phyloP scores from a whole-genome alignment of 1,284 basidiomycete genomes.

The Ceratobasidium sp. region DNA sequence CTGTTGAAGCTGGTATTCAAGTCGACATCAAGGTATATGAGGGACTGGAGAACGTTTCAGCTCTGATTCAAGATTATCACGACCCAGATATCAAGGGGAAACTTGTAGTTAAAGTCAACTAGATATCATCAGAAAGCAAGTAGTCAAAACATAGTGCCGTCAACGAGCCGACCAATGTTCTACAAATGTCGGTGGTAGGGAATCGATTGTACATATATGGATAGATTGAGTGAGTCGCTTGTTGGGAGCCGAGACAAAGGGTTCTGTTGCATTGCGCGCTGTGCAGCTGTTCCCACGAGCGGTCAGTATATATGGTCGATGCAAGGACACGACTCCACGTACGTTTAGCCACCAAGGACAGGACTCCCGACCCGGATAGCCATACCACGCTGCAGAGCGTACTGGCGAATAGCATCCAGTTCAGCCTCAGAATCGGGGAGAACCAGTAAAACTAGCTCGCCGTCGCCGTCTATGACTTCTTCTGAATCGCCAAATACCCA shows the following conservation, averaged over 20 bases:
- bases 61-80: constrained; percentile 43
- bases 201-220: too few relatives aligned
- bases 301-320: too few relatives aligned
- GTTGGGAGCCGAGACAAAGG: too few relatives aligned
- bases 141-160: not conserved
- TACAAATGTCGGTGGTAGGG: too few relatives aligned
- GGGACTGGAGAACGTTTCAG: constrained; percentile 40
- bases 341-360: too few relatives aligned
- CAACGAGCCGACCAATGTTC: not conserved
- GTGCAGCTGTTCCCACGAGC: too few relatives aligned
- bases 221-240: too few relatives aligned
- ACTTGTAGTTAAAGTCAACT: constrained; percentile 42
- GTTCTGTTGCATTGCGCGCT: too few relatives aligned
- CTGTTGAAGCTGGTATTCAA: constrained; percentile 42
- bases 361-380: not conserved
- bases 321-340: too few relatives aligned
- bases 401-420: not conserved
- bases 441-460: not conserved
- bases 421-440: not conserved
- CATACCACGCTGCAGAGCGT: not conserved
- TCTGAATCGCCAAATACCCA: not conserved
- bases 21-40: constrained; percentile 42
- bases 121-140: too few relatives aligned
- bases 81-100: constrained; percentile 43
- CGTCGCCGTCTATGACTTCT: not conserved